Base-by-base conservation (phyloP, 2,329 filamentous ascomycete genomes). In the Fusarium sp. region DNA sequence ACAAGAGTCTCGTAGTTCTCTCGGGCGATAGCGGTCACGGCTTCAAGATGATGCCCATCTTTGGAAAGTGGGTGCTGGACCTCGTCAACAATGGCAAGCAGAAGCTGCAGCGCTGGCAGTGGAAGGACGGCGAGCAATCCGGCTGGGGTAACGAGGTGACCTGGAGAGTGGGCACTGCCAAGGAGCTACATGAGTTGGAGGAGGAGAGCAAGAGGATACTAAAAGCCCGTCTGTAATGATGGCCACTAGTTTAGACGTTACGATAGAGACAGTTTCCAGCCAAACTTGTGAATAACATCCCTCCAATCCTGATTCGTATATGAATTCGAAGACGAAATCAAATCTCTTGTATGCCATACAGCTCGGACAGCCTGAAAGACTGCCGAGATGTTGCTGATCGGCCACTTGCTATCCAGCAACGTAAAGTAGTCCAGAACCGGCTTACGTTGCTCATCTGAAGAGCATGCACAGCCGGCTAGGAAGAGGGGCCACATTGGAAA, bases 401-500 rank as follows among this genome's bases (percentile, higher is more conserved):
- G 76, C 76, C 76, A 77, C 56, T 76, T 67, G 16, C 67, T 69
- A 37, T 78, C 74, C 56, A 77, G 63, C 20, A 76, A 29, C 2
- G 67, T 34, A 35, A 77, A 77, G 6, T 74, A 61, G 18, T 72
- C 70, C 35, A 78, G 31, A 27, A 77, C 70, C 4, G 38, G 22
- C 37, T 77, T 77, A 34, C 76, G 76, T 35, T 77, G 74, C 8
- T 74, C 61, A 14, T 77, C 76, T 6, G 66, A 71, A 4, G 72
- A 75, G 27, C 75, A 77, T 20, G 74, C 52, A 6, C 76, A 77
- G n/a, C 76, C 76, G 10, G 76, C 76, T 22, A 77, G 22, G 40
- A 77, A 77, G 2, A 77, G 69, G 0, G 76, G 76, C 76, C 76
- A 77, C 76, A 77, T 77, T 2, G 76, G 76, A 8, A 77, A 77